Conservation (phyloP, 2,329 filamentous ascomycete species). For the Hortaea werneckii region DNA sequence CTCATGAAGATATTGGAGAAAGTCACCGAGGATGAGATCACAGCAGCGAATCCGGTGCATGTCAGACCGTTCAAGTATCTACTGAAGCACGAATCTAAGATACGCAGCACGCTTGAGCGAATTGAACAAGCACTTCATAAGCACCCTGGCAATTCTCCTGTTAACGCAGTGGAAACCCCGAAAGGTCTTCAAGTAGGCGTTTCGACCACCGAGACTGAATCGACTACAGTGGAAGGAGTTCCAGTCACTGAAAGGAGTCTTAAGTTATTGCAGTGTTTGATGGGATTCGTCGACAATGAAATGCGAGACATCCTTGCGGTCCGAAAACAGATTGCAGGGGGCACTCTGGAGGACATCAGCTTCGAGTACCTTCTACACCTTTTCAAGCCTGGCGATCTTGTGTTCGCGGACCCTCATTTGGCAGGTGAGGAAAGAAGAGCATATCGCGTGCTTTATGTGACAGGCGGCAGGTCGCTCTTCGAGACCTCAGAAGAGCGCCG, state of each 20-base stretch:
- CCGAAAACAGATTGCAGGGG: neutral
- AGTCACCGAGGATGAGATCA: neutral
- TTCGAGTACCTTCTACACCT: slow-evolving; percentile 1
- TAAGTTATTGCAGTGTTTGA: neutral
- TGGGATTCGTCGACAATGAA: neutral
- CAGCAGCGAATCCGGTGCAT: neutral
- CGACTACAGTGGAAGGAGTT: neutral
- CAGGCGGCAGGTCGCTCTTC: neutral
- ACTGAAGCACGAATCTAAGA: neutral
- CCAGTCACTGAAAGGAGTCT: neutral
- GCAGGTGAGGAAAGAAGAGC: neutral
- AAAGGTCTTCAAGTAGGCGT: too few species aligned
- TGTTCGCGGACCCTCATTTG: neutral
- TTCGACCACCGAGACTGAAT: neutral
- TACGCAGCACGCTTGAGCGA: neutral
- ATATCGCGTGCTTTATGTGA: neutral
- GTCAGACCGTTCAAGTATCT: neutral
- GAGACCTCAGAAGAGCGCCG: neutral
- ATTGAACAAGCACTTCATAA: neutral
- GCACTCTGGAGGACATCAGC: neutral
- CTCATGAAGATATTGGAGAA: neutral
- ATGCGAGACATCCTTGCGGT: neutral
- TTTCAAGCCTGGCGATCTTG: neutral
- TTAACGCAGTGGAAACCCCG: neutral
- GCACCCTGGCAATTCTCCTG: neutral